Evolutionary conservation across 2,329 filamentous ascomycete genomes (phyloP).

Genomic region (Botrytis elliptica): DNA sequence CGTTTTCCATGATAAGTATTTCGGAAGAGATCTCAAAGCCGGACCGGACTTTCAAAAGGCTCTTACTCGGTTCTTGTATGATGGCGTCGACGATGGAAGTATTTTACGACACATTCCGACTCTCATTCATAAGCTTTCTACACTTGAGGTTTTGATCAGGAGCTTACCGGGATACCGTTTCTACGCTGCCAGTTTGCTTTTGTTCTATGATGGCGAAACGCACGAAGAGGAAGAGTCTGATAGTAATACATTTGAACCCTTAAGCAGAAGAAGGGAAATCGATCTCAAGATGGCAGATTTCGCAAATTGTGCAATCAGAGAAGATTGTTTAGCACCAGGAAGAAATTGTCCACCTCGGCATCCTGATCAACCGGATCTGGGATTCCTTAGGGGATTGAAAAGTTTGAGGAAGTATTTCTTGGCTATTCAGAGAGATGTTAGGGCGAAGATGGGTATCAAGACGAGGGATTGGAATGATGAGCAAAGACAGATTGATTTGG

Average conservation of each 20-base stretch:
- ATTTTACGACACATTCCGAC: slow-evolving; percentile 84
- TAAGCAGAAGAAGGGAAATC: slow-evolving; percentile 53
- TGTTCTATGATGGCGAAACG: slow-evolving; percentile 90
- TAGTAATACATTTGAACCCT: slow-evolving; percentile 43
- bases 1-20: slow-evolving; percentile 98
- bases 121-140: slow-evolving; percentile 78
- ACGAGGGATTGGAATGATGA: slow-evolving; percentile 14
- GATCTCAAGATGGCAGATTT: slow-evolving; percentile 98
- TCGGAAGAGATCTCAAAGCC: slow-evolving; percentile 81
- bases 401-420: slow-evolving; percentile 82
- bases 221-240: slow-evolving; percentile 50
- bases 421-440: slow-evolving; percentile 78
- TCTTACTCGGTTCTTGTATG: slow-evolving; percentile 84
- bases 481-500: slow-evolving; percentile 5
- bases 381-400: slow-evolving; percentile 82
- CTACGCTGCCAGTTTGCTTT: slow-evolving; percentile 90
- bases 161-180: slow-evolving; percentile 83
- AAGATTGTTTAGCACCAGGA: slow-evolving; percentile 61
- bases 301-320: slow-evolving; percentile 91
- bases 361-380: slow-evolving; percentile 77
- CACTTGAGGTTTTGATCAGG: slow-evolving; percentile 79
- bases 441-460: slow-evolving; percentile 36
- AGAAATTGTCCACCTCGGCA: slow-evolving; percentile 77
- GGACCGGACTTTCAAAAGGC: slow-evolving; percentile 87
- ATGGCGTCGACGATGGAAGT: slow-evolving; percentile 77